Conservation (phyloP, 2,329 filamentous ascomycete genomes). For the Stachybotrys echinatus region DNA sequence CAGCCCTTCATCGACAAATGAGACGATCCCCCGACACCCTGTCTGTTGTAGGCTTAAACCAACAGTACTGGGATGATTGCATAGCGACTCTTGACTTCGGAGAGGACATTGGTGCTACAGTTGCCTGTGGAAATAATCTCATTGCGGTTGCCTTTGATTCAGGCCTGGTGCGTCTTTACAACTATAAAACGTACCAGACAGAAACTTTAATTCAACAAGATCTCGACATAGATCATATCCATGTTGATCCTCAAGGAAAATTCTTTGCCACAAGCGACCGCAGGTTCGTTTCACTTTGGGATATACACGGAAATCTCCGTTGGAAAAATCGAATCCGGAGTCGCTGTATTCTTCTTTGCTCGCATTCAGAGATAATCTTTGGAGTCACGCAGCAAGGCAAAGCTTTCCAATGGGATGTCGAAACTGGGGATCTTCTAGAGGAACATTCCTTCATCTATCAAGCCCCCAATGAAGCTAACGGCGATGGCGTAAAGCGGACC, state of each 20-base stretch:
- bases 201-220: neutral
- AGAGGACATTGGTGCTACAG: conserved; percentile 5
- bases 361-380: neutral
- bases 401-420: conserved; percentile 11
- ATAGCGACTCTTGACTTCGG: conserved; percentile 9
- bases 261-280: conserved; percentile 7
- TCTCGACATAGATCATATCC: neutral
- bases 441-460: conserved; percentile 8
- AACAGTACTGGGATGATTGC: conserved; percentile 13
- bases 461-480: conserved; percentile 3
- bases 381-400: conserved; percentile 9
- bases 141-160: conserved; percentile 12
- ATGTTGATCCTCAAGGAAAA: neutral
- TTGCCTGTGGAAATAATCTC: conserved; percentile 8
- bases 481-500: neutral
- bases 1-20: conserved; percentile 10
- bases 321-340: conserved; percentile 10
- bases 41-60: conserved; percentile 6
- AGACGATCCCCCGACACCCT: conserved; percentile 7
- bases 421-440: conserved; percentile 7
- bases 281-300: conserved; percentile 6
- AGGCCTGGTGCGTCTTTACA: conserved; percentile 8
- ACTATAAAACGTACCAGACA: conserved; percentile 9
- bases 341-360: conserved; percentile 8
- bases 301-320: conserved; percentile 6